Evolutionary conservation across 1,284 basidiomycete genomes (phyloP), one percentile per base, ranked within the genome.

Genomic region (Singerocomus inundabilis): DNA sequence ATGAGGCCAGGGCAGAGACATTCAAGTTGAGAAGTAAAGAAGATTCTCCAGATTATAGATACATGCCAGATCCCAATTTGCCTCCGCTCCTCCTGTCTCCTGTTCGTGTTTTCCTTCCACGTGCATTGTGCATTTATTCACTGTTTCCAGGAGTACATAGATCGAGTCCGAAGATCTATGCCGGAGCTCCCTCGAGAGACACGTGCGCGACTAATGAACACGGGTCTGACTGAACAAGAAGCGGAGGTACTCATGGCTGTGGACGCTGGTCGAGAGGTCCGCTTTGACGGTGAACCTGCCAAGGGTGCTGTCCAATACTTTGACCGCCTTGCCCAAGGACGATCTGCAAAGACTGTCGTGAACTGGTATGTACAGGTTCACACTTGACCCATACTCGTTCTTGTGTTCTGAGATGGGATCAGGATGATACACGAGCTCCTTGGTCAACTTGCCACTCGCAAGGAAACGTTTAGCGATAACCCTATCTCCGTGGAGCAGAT

Each of bases 31-130:
- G 97, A 36, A 85, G 82, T 40, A 99, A 99, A 69, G 96, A 98
- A 63, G 91, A 94, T 60, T 88, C 93, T 0, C 90, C 90, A 5
- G 96, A 99, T 66, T 99, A 99, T 68, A 80, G 96, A 7, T 99
- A 98, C 72, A 95, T 99, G 93, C 97, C 97, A 0, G 97, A 99
- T 66, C 86, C 93, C 0, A 98, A 99, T 64, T 71, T 99, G 0
- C 92, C 93, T 0, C 82, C 88, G 0, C 67, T 95, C 5, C 62
- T 84, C 25, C 68, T 98, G n/a, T 75, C 78, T 49, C 65, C 80
- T 58, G 88, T 86, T 48, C 37, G 67, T 47, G 0, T 18, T 11
- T 34, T 8, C 48, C 33, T 39, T 42, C 36, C 16, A 6, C 6
- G 18, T 34, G 8, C n/a, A n/a, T 16, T 16, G 5, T 25, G 7